These are phyloP conservation scores for Fulvia fulva DNA, from an alignment of 2,329 filamentous ascomycete species.

Conservation along the genomic window DNA sequence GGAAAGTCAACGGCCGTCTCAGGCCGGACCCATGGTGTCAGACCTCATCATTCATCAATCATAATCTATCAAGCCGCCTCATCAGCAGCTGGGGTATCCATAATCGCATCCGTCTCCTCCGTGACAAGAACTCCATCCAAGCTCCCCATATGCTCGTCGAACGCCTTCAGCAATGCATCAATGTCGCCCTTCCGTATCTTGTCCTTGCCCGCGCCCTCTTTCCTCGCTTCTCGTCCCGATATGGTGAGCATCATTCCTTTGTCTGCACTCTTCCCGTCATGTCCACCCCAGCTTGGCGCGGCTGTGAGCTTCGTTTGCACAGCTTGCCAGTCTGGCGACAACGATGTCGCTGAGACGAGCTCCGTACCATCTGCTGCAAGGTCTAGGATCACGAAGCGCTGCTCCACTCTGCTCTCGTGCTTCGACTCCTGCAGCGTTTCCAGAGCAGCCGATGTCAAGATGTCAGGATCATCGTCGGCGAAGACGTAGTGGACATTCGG, in stretches of 20 bases:
- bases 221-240: slow-evolving; percentile 44
- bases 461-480: slow-evolving; percentile 79
- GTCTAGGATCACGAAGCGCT: slow-evolving; percentile 57
- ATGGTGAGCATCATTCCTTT: slow-evolving; percentile 59
- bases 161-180: slow-evolving; percentile 35
- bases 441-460: slow-evolving; percentile 64
- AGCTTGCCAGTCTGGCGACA: slow-evolving; percentile 71
- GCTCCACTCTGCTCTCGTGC: slow-evolving; percentile 31
- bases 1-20: background rate
- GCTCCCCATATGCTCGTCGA: slow-evolving; percentile 35
- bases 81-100: slow-evolving; percentile 6
- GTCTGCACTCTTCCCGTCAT: slow-evolving; percentile 42
- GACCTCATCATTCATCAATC: background rate
- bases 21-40: background rate
- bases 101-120: background rate
- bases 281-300: slow-evolving; percentile 63
- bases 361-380: slow-evolving; percentile 44
- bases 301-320: slow-evolving; percentile 50
- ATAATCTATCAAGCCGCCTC: slow-evolving; percentile 1
- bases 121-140: slow-evolving; percentile 34
- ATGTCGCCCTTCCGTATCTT: slow-evolving; percentile 35
- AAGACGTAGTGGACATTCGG: slow-evolving; percentile 91
- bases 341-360: slow-evolving; percentile 66
- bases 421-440: slow-evolving; percentile 49
- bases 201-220: slow-evolving; percentile 28